These are phyloP conservation scores for Penicillium argentinense DNA, from an alignment of 495 filamentous ascomycete genomes.

Conservation along the genomic window DNA sequence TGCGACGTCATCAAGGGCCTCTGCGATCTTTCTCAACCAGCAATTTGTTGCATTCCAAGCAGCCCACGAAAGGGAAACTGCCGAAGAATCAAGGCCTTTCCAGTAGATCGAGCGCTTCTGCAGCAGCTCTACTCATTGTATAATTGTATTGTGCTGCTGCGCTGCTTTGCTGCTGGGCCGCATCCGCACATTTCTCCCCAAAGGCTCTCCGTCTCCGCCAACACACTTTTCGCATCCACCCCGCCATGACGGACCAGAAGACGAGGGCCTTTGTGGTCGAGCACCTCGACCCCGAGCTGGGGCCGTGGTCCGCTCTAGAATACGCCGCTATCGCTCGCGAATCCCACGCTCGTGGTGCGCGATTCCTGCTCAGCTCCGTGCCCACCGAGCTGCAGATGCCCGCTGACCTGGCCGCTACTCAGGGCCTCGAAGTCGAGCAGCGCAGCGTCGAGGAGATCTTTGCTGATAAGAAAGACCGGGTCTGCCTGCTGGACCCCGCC, in stretches of 20 bases:
- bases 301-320: constrained; percentile 90
- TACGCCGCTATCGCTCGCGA: constrained; percentile 84
- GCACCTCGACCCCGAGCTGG: constrained; percentile 89
- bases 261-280: constrained; percentile 76
- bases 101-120: no score
- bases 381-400: constrained; percentile 67
- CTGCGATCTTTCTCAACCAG: no score
- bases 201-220: no score
- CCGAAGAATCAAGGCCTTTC: no score
- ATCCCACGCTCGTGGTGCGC: constrained; percentile 62
- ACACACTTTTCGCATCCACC: constrained; percentile 6
- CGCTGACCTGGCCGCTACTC: constrained; percentile 53
- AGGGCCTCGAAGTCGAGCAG: constrained; percentile 64
- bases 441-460: constrained; percentile 78
- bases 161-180: no score
- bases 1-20: no score
- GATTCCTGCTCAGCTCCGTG: constrained; percentile 85
- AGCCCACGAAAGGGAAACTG: no score
- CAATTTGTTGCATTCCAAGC: no score
- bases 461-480: constrained; percentile 59
- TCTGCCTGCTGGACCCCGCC: constrained; percentile 88
- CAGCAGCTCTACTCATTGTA: no score
- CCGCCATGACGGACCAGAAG: constrained; percentile 29
- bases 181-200: no score
- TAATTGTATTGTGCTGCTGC: no score